Evolutionary conservation across 2,329 filamentous ascomycete genomes (phyloP).

Genomic region (Neurospora sp.): DNA sequence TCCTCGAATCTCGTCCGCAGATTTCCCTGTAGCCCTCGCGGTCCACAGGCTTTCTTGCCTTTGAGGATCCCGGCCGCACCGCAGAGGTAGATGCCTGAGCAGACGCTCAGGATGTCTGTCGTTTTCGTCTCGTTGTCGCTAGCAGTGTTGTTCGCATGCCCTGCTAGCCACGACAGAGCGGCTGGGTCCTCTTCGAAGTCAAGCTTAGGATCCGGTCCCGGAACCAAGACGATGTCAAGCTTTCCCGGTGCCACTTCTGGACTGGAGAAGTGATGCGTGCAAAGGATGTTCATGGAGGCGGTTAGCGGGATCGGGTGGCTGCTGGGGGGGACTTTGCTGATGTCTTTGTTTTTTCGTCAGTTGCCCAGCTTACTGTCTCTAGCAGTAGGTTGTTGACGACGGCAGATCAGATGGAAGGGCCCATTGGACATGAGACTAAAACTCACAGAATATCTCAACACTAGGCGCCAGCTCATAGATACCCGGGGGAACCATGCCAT

Average conservation of each 20-base stretch:
- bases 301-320: constrained; percentile 32
- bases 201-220: constrained; percentile 34
- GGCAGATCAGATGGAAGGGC: not conserved
- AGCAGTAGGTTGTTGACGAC: not conserved
- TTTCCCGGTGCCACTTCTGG: constrained; percentile 37
- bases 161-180: constrained; percentile 31
- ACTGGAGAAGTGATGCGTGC: constrained; percentile 35
- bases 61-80: constrained; percentile 37
- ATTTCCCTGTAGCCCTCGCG: constrained; percentile 31
- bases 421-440: not conserved
- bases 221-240: constrained; percentile 41
- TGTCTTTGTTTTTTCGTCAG: constrained; percentile 11
- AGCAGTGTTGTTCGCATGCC: constrained; percentile 23
- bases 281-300: constrained; percentile 26
- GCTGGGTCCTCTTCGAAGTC: constrained; percentile 20
- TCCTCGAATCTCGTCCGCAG: constrained; percentile 28
- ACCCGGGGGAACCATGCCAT: constrained; percentile 24
- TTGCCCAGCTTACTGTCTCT: not conserved
- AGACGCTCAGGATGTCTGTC: constrained; percentile 41
- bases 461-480: constrained; percentile 31
- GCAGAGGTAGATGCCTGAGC: constrained; percentile 39
- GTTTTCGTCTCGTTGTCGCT: constrained; percentile 16
- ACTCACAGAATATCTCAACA: constrained; percentile 29
- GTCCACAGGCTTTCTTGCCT: constrained; percentile 36
- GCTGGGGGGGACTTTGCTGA: constrained; percentile 29